phyloP scores from a whole-genome alignment of 345 rosid species.

The Rubroshorea leprosula region DNA sequence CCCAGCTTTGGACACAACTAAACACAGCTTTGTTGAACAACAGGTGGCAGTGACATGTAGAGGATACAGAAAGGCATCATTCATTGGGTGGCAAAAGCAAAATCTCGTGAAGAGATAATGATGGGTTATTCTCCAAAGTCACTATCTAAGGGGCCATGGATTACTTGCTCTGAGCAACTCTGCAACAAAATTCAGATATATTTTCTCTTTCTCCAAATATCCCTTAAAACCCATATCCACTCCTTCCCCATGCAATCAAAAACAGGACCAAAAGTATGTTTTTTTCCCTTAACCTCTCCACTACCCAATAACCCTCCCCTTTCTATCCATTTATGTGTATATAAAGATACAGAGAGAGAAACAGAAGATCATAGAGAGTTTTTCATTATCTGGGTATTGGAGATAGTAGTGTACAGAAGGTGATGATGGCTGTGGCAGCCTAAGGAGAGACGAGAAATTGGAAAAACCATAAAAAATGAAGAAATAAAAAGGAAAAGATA shows the following conservation, averaged over 20 bases:
- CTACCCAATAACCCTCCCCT: slow-evolving; percentile 25
- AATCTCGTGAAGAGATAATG: slow-evolving; percentile 60
- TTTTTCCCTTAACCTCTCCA: slow-evolving; percentile 23
- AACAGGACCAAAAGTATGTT: slow-evolving; percentile 20
- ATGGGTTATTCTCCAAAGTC: slow-evolving; percentile 69
- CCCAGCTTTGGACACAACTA: slow-evolving; percentile 40
- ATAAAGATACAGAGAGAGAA: slow-evolving; percentile 17
- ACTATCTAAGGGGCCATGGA: slow-evolving; percentile 45
- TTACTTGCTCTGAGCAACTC: slow-evolving; percentile 39
- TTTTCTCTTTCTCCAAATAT: slow-evolving; percentile 27
- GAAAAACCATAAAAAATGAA: slow-evolving; percentile 9
- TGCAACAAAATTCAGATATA: slow-evolving; percentile 33
- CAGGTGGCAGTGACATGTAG: slow-evolving; percentile 41
- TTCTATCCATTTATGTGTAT: slow-evolving; percentile 28
- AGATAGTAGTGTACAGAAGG: slow-evolving; percentile 31
- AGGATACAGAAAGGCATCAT: slow-evolving; percentile 54
- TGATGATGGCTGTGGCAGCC: slow-evolving; percentile 70
- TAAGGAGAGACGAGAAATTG: slow-evolving; percentile 20
- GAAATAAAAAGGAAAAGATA: slow-evolving; percentile 11
- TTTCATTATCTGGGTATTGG: slow-evolving; percentile 22
- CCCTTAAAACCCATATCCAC: slow-evolving; percentile 10
- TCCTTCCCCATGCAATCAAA: slow-evolving; percentile 26
- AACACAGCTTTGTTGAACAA: slow-evolving; percentile 29
- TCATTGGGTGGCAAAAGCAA: slow-evolving; percentile 54
- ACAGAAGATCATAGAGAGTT: slow-evolving; percentile 13